phyloP scores from a whole-genome alignment of 164 flowering plant species.

The Nymphaea colorata region DNA sequence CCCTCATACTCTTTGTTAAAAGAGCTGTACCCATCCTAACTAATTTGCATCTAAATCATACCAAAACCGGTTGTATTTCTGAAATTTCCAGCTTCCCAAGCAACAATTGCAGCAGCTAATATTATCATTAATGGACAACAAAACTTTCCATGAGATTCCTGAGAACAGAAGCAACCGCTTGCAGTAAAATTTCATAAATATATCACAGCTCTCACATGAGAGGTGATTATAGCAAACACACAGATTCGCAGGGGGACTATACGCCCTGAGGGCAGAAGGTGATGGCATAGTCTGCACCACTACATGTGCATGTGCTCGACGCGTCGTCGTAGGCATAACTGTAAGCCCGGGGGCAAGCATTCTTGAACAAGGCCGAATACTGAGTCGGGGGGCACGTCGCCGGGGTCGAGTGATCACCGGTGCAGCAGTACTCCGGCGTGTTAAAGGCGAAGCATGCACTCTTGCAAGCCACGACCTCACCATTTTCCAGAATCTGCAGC shows the following conservation, averaged over 20 bases:
- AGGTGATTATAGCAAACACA: too few relatives aligned
- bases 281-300: constrained; percentile 68
- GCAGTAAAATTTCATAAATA: too few relatives aligned
- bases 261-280: constrained; percentile 54
- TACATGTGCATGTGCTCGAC: constrained; percentile 72
- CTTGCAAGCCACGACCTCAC: constrained; percentile 66
- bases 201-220: too few relatives aligned
- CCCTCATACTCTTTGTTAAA: too few relatives aligned
- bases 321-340: constrained; percentile 95
- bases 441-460: constrained; percentile 87
- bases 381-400: constrained; percentile 57
- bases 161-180: too few relatives aligned
- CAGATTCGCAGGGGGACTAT: background rate
- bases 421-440: constrained; percentile 72
- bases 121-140: too few relatives aligned
- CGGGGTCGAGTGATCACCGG: constrained; percentile 62
- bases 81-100: too few relatives aligned
- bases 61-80: too few relatives aligned
- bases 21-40: too few relatives aligned
- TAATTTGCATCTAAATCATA: too few relatives aligned
- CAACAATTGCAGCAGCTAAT: too few relatives aligned
- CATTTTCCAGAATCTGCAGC: constrained; percentile 28
- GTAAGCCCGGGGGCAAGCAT: constrained; percentile 79
- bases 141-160: too few relatives aligned
- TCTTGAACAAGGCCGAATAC: constrained; percentile 73